These are phyloP conservation scores for Saccharomycopsis fibuligera DNA, from an alignment of 805 yeast species.

Conservation along the genomic window DNA sequence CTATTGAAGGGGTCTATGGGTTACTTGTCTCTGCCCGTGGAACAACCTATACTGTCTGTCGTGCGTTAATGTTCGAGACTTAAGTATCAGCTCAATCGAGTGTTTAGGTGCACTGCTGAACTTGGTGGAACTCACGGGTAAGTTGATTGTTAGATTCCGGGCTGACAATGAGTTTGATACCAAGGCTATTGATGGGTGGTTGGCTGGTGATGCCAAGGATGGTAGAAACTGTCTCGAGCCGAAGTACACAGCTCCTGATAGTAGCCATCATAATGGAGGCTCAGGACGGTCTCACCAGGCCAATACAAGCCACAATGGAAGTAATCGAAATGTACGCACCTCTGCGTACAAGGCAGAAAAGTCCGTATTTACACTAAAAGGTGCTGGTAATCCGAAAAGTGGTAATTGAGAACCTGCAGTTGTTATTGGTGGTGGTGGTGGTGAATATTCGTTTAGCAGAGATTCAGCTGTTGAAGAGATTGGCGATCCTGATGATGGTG, in stretches of 20 bases:
- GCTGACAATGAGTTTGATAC: neutral
- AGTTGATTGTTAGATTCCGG: neutral
- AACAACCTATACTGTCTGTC: neutral
- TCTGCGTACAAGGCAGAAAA: no score
- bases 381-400: no score
- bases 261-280: neutral
- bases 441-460: no score
- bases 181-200: neutral
- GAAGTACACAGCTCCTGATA: neutral
- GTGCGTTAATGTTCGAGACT: neutral
- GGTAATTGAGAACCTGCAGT: no score
- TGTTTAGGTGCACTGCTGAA: neutral
- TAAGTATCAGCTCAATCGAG: neutral
- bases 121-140: neutral
- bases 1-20: neutral
- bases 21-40: neutral
- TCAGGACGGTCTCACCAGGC: no score
- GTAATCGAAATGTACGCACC: no score
- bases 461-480: no score
- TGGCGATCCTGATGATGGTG: no score
- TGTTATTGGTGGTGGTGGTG: no score
- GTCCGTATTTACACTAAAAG: no score
- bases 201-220: neutral
- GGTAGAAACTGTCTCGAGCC: neutral
- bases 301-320: no score